phyloP scores from a whole-genome alignment of 1,139 yeast species.

The Pneumocystis sp. region DNA sequence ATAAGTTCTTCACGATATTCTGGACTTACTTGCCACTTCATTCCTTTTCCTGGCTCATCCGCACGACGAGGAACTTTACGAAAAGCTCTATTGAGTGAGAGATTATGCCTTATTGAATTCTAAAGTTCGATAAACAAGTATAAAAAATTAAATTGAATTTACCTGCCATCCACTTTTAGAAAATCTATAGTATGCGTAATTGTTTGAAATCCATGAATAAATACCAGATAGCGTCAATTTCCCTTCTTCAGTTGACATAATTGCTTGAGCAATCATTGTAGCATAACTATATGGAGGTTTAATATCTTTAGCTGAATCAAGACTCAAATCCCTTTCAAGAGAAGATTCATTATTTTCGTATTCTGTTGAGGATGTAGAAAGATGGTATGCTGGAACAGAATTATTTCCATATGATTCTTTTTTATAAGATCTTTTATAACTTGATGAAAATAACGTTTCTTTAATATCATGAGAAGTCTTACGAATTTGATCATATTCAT shows the following conservation, averaged over 20 bases:
- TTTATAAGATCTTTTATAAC: not conserved
- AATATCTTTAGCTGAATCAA: constrained; percentile 48
- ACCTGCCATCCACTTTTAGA: constrained; percentile 88
- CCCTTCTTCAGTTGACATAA: constrained; percentile 73
- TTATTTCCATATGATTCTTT: not conserved
- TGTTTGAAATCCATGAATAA: constrained; percentile 74
- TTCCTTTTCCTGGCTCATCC: constrained; percentile 95
- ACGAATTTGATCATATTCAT: not conserved
- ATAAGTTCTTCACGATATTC: constrained; percentile 69
- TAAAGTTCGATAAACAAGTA: not conserved
- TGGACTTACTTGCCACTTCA: constrained; percentile 95
- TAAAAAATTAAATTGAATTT: not conserved
- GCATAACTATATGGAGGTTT: constrained; percentile 97
- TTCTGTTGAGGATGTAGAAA: constrained; percentile 1
- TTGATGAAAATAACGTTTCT: not conserved
- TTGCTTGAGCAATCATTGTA: constrained; percentile 96
- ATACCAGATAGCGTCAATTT: constrained; percentile 81
- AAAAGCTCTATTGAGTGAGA: constrained; percentile 69
- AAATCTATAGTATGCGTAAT: constrained; percentile 80
- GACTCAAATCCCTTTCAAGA: constrained; percentile 25
- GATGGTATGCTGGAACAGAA: not conserved
- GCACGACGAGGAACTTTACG: constrained; percentile 93
- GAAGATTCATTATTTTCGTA: constrained; percentile 21
- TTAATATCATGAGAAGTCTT: not conserved
- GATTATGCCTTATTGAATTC: constrained; percentile 68